These are phyloP conservation scores for Mycena maculata DNA, from an alignment of 768 basidiomycete species.

Conservation along the genomic window DNA sequence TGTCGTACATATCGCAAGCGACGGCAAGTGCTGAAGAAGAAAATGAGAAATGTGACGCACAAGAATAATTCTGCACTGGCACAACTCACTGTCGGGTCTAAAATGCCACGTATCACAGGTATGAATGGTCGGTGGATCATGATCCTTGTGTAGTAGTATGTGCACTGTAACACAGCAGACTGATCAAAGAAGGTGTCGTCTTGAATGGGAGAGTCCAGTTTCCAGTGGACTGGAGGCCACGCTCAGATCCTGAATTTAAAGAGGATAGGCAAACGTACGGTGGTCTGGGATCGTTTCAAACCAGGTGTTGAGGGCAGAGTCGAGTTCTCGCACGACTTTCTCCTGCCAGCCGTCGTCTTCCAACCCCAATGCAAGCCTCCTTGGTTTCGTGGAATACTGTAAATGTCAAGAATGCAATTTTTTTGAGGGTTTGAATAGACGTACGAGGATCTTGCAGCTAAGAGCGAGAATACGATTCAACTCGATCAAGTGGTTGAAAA, in stretches of 20 bases:
- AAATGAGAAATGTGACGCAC: not conserved
- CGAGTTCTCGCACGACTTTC: constrained; percentile 77
- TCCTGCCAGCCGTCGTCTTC: constrained; percentile 59
- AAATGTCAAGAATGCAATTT: too few relatives aligned
- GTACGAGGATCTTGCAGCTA: too few relatives aligned
- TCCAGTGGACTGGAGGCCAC: constrained; percentile 2
- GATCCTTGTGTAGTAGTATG: not conserved
- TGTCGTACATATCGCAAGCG: constrained; percentile 74
- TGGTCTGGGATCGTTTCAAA: constrained; percentile 25
- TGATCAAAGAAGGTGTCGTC: constrained; percentile 9
- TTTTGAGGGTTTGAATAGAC: too few relatives aligned
- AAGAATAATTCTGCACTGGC: too few relatives aligned
- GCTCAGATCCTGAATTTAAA: too few relatives aligned
- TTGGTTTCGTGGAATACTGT: constrained; percentile 78
- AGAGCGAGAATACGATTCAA: constrained; percentile 48
- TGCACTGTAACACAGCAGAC: constrained; percentile 6
- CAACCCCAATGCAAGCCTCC: constrained; percentile 45
- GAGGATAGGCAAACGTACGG: not conserved
- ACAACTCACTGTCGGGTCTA: too few relatives aligned
- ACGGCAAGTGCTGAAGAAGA: constrained; percentile 55
- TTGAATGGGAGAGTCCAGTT: not conserved
- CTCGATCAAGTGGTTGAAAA: too few relatives aligned
- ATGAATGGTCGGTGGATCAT: constrained; percentile 18
- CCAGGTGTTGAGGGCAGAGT: constrained; percentile 63
- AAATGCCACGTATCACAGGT: not conserved